Evolutionary conservation across 331 rosid species (phyloP).

Genomic region (Ulmus americana): DNA sequence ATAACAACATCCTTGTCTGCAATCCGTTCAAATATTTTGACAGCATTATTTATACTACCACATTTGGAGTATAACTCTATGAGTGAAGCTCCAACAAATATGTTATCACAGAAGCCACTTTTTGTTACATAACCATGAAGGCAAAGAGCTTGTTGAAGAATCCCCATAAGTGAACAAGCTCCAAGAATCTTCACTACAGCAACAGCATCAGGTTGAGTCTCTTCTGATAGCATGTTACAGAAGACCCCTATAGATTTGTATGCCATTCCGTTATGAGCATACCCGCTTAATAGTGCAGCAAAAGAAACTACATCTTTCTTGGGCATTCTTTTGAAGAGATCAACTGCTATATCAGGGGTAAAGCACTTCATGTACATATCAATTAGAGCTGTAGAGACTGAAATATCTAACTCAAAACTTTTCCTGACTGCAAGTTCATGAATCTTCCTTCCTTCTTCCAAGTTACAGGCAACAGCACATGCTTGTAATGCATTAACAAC

Average conservation of each 20-base stretch:
- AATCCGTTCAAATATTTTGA: slow-evolving; percentile 46
- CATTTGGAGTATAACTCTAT: slow-evolving; percentile 72
- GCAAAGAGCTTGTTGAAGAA: slow-evolving; percentile 59
- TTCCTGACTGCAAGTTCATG: slow-evolving; percentile 43
- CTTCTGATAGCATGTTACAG: slow-evolving; percentile 41
- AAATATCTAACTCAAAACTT: slow-evolving; percentile 45
- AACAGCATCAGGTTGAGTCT: slow-evolving; percentile 56
- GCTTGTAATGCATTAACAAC: slow-evolving; percentile 59
- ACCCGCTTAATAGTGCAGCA: slow-evolving; percentile 63
- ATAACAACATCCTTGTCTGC: slow-evolving; percentile 52
- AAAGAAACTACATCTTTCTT: slow-evolving; percentile 66
- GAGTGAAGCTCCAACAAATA: slow-evolving; percentile 60
- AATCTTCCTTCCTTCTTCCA: slow-evolving; percentile 57
- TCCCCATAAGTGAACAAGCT: slow-evolving; percentile 56
- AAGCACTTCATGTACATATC: slow-evolving; percentile 73
- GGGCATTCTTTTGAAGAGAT: slow-evolving; percentile 54
- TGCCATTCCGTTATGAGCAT: slow-evolving; percentile 57
- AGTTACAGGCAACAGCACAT: slow-evolving; percentile 44
- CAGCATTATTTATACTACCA: slow-evolving; percentile 46
- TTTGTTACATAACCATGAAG: slow-evolving; percentile 47
- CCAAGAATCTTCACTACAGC: slow-evolving; percentile 65
- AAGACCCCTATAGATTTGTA: slow-evolving; percentile 48
- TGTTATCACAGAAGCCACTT: slow-evolving; percentile 35
- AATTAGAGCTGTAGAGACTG: slow-evolving; percentile 56
- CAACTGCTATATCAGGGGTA: slow-evolving; percentile 43